Percentiles rank a stretch among this genome's conserved stretches.
These are phyloP conservation scores for Elongisporangium undulatum DNA, from an alignment of 352 stramenopile genomes.

Conservation along the genomic window DNA sequence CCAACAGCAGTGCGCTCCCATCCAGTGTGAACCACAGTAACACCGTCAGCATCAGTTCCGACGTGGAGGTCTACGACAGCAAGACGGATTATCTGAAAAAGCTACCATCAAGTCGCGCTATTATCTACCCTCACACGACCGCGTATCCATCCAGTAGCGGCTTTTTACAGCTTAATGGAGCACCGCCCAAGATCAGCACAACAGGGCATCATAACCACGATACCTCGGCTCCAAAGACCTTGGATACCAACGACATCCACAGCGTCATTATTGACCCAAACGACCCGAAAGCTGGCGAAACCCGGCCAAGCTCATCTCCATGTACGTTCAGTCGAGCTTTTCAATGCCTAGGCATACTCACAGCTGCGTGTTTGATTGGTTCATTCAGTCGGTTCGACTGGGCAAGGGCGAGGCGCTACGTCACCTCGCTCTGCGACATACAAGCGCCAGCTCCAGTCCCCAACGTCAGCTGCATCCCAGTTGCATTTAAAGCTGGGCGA, in stretches of 20 bases:
- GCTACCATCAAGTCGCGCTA: neutral
- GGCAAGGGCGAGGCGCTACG: neutral
- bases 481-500: neutral
- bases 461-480: neutral
- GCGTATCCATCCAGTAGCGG: neutral
- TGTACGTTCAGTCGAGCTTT: neutral
- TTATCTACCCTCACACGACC: neutral
- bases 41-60: neutral
- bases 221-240: neutral
- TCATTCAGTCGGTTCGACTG: neutral
- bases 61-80: neutral
- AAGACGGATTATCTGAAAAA: neutral
- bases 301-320: neutral
- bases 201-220: neutral
- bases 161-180: neutral
- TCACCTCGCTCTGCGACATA: constrained; percentile 8
- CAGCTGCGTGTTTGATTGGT: too few species aligned
- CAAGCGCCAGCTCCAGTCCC: constrained; percentile 2
- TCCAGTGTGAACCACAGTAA: neutral
- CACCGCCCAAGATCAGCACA: neutral
- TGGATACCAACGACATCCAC: neutral
- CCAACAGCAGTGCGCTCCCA: neutral
- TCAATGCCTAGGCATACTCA: neutral
- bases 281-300: neutral
- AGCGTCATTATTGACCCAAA: neutral